A percentile compares a stretch with the other conserved stretches of the same genome.
These are phyloP conservation scores for Stentor coeruleus DNA, from an alignment of 73 alveolate species.

Conservation along the genomic window DNA sequence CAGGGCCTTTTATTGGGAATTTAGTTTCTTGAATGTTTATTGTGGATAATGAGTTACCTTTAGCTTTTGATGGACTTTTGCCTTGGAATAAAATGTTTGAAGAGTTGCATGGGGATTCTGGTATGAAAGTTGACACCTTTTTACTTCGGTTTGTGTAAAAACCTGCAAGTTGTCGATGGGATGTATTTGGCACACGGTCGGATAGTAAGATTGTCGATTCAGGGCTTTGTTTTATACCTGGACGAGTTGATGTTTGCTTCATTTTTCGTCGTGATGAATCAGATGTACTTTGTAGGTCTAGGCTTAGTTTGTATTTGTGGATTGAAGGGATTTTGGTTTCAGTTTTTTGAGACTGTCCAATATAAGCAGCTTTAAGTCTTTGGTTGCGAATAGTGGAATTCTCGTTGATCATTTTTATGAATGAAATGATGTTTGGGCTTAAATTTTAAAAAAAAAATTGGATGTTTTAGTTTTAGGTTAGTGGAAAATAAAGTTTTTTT, in stretches of 20 bases:
- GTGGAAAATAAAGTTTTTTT: too few species aligned
- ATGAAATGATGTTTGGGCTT: too few species aligned
- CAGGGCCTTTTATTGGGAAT: not conserved
- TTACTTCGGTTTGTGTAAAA: not conserved
- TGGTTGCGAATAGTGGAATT: not conserved
- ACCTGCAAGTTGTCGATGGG: conserved; percentile 4
- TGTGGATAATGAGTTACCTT: not conserved
- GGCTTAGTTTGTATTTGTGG: not conserved
- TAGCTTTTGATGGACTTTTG: not conserved
- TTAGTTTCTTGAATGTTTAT: not conserved
- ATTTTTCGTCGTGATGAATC: not conserved
- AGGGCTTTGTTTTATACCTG: not conserved
- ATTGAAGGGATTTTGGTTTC: not conserved
- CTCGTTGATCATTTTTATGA: not conserved
- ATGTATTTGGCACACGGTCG: not conserved
- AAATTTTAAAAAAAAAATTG: too few species aligned
- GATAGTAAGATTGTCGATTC: not conserved
- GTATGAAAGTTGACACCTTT: not conserved
- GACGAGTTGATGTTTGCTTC: not conserved
- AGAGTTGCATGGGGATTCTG: not conserved
- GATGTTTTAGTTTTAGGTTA: too few species aligned
- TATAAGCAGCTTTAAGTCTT: not conserved
- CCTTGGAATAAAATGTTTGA: not conserved
- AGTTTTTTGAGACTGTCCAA: not conserved
- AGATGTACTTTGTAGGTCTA: not conserved